Conservation (phyloP, 306 rosid genomes). For the Cercis canadensis region DNA sequence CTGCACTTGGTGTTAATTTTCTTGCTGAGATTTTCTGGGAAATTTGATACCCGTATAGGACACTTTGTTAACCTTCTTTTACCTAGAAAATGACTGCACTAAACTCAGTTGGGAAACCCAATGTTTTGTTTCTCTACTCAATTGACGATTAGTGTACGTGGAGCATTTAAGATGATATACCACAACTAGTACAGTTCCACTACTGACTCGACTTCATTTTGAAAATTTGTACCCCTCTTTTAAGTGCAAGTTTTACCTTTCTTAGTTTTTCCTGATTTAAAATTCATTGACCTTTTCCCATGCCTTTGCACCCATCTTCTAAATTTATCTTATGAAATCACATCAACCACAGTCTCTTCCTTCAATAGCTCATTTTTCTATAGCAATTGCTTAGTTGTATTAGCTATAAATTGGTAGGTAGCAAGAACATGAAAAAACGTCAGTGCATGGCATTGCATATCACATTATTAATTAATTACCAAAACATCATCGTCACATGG, state of each 20-base stretch:
- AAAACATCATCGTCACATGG: constrained; percentile 22
- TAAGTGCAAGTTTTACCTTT: constrained; percentile 51
- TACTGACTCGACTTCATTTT: constrained; percentile 37
- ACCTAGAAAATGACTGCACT: constrained; percentile 50
- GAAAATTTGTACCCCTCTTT: constrained; percentile 63
- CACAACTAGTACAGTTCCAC: constrained; percentile 37
- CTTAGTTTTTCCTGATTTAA: constrained; percentile 25
- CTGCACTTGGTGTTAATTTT: constrained; percentile 32
- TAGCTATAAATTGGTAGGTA: constrained; percentile 35
- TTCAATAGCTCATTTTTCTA: constrained; percentile 36
- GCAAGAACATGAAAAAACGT: constrained; percentile 33
- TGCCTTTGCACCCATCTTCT: constrained; percentile 37
- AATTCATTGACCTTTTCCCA: constrained; percentile 41
- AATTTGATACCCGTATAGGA: constrained; percentile 13
- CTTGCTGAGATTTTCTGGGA: constrained; percentile 29
- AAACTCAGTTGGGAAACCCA: constrained; percentile 17
- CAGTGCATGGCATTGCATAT: constrained; percentile 43
- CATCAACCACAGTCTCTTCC: constrained; percentile 44
- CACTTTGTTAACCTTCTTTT: constrained; percentile 19
- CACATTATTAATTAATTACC: constrained; percentile 20
- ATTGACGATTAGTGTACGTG: constrained; percentile 31
- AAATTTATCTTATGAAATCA: constrained; percentile 42
- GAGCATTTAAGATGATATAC: constrained; percentile 34
- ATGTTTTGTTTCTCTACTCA: constrained; percentile 28
- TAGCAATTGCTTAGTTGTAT: constrained; percentile 32